These are phyloP conservation scores for Russula compacta DNA, from an alignment of 768 basidiomycete genomes.

Conservation along the genomic window DNA sequence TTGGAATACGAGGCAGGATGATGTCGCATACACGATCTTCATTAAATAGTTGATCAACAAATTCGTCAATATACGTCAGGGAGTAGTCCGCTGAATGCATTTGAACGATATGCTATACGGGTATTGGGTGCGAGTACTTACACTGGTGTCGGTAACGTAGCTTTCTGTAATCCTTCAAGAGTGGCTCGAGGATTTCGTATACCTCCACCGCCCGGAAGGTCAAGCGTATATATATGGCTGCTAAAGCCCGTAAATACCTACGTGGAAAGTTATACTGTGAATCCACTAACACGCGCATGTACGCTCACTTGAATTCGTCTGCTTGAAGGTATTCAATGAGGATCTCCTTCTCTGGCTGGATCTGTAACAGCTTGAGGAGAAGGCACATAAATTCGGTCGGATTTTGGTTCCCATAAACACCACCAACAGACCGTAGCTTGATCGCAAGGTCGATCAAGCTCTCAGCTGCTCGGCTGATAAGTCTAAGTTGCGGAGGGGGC, in stretches of 20 bases:
- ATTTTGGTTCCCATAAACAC: conserved; percentile 90
- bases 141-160: conserved; percentile 73
- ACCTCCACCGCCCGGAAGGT: conserved; percentile 88
- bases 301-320: conserved; percentile 92
- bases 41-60: conserved; percentile 69
- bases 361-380: conserved; percentile 87
- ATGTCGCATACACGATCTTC: conserved; percentile 96
- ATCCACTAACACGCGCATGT: not conserved
- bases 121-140: conserved; percentile 30
- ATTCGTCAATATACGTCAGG: conserved; percentile 87
- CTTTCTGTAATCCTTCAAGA: conserved; percentile 91
- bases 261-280: not conserved
- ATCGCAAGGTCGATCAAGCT: conserved; percentile 90
- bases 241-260: conserved; percentile 90
- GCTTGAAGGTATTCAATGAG: conserved; percentile 89
- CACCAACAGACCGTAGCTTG: conserved; percentile 73
- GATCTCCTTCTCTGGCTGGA: conserved; percentile 98
- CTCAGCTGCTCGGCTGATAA: conserved; percentile 49
- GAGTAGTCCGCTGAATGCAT: conserved; percentile 65
- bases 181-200: conserved; percentile 86
- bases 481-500: not conserved
- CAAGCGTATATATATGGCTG: conserved; percentile 90
- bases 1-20: conserved; percentile 83
- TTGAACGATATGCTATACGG: not conserved
- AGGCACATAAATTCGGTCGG: conserved; percentile 93